Base-by-base conservation (phyloP, 2,329 filamentous ascomycete species). In the Botryotinia calthae region DNA sequence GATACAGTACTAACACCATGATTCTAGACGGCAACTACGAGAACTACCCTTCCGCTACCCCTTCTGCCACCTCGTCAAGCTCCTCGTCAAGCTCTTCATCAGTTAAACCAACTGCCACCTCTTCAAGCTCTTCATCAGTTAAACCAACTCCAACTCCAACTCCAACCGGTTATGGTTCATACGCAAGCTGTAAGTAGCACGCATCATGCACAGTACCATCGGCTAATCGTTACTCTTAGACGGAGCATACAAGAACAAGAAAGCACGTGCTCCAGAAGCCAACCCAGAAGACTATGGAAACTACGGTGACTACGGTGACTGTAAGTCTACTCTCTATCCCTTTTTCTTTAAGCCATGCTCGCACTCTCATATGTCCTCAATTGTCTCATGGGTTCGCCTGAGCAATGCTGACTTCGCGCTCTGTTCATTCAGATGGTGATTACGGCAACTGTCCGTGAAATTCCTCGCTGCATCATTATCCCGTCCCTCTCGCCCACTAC, bases 151-250 rank as follows among this genome's bases (percentile, higher is more conserved):
- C n/a, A n/a, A 59, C 31, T 1, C 48, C 62, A 56, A 58, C 70
- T 4, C 61, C 62, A 46, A 72, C 70, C n/a, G 70, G 61, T 18
- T 76, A 75, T 62, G 74, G 74, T 7, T 67, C 72, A 44, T 75
- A 75, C 65, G 66, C 42, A 12, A 58, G 28, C 12, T 75, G 73
- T 67, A 73, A 51, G 72, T 28, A 48, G 5, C 65, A 59, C 28
- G 48, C 51, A 34, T 31, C 20, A 14, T 59, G 14, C 6, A 61
- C 1, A 34, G 14, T 3, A 18, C 20, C 31, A 28, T 46, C 16
- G 16, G 7, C 61, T 37, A 68, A 59, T 34, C 4, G 34, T 42
- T 61, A 4, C n/a, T 46, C 42, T 28, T 18, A 72, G 63, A 72
- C 25, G 70, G 62, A 68, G 4, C 62, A 59, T 72, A 70, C 42